Conservation (phyloP, 1,284 basidiomycete species). For the Rhizoctonia solani region DNA sequence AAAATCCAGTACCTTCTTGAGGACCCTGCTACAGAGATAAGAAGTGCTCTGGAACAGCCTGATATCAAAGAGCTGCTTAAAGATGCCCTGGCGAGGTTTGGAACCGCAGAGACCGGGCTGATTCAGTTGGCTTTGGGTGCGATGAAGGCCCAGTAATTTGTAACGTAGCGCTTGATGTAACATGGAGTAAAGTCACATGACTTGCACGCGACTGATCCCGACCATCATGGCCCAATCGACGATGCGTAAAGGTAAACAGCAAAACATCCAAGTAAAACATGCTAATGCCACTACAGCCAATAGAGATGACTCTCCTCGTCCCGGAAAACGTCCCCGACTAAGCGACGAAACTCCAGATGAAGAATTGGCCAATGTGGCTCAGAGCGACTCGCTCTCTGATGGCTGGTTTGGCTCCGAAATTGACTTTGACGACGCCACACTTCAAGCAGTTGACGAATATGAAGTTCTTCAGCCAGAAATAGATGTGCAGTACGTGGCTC, state of each 20-base stretch:
- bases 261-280: not conserved
- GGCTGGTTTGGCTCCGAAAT: slow-evolving; percentile 32
- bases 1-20: slow-evolving; percentile 36
- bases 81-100: slow-evolving; percentile 40
- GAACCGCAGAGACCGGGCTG: slow-evolving; percentile 39
- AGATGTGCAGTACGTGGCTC: slow-evolving; percentile 3
- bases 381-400: slow-evolving; percentile 25
- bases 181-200: slow-evolving; percentile 19
- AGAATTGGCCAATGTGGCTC: slow-evolving; percentile 9
- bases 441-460: slow-evolving; percentile 27
- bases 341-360: slow-evolving; percentile 7
- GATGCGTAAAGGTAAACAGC: slow-evolving; percentile 21
- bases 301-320: slow-evolving; percentile 1
- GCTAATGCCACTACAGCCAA: slow-evolving; percentile 1
- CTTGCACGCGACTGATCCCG: slow-evolving; percentile 27
- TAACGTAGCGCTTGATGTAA: slow-evolving; percentile 29
- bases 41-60: slow-evolving; percentile 35
- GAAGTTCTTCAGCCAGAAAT: slow-evolving; percentile 15
- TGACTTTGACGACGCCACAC: slow-evolving; percentile 30
- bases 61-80: slow-evolving; percentile 37
- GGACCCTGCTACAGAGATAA: slow-evolving; percentile 33
- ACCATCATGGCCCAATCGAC: slow-evolving; percentile 24
- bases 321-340: slow-evolving; percentile 20
- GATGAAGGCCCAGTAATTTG: slow-evolving; percentile 14
- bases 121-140: slow-evolving; percentile 38